These are phyloP conservation scores for Chlorella variabilis DNA, from an alignment of 163 green algal genomes.

Conservation along the genomic window DNA sequence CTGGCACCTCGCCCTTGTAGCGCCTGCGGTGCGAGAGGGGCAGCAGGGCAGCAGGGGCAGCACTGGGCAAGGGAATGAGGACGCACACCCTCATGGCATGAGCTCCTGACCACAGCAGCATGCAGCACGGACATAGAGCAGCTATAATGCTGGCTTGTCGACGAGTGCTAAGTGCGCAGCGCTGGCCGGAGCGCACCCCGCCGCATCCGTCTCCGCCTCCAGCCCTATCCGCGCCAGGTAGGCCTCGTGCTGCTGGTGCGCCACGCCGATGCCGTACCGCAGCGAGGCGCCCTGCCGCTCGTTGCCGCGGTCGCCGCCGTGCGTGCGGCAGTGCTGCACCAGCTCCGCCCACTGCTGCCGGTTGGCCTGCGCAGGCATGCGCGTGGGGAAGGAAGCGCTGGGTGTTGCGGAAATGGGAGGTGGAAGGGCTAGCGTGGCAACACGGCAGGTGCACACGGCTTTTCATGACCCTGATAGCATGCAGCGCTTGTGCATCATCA, in stretches of 20 bases:
- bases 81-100: no score
- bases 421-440: neutral
- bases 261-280: slow-evolving; percentile 51
- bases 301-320: slow-evolving; percentile 53
- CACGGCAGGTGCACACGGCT: no score
- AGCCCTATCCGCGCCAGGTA: slow-evolving; percentile 31
- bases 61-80: no score
- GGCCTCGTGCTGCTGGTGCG: slow-evolving; percentile 33
- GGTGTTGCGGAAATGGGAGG: no score
- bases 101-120: no score
- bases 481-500: no score
- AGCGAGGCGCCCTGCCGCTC: slow-evolving; percentile 50
- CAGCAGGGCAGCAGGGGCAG: neutral
- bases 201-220: slow-evolving; percentile 26
- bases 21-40: neutral
- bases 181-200: no score
- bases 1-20: neutral
- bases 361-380: slow-evolving; percentile 42
- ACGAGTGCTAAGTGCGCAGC: no score
- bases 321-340: slow-evolving; percentile 56
- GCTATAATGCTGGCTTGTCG: no score
- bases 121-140: no score
- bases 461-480: no score
- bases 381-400: no score
- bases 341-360: slow-evolving; percentile 55